A percentile compares a stretch with the other conserved stretches of the same genome.
Conservation (phyloP, 345 rosid species). For the Linum usitatissimum region DNA sequence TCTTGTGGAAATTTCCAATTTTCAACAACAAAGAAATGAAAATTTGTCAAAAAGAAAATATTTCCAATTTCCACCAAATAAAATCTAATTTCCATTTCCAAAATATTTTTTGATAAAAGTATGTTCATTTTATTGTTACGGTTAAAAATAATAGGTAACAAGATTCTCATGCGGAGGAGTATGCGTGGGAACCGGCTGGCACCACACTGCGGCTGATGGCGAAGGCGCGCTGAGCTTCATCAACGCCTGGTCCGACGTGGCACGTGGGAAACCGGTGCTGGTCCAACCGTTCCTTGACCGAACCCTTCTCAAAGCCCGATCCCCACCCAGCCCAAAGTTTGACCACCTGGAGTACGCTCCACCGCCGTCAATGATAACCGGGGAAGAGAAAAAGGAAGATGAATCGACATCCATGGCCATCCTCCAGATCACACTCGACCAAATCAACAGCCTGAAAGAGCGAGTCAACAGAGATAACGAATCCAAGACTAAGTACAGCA, state of each 20-base stretch:
- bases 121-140: too few species aligned
- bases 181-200: slow-evolving; percentile 14
- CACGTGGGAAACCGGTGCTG: slow-evolving; percentile 14
- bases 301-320: slow-evolving; percentile 4
- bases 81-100: too few species aligned
- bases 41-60: neutral
- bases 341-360: slow-evolving; percentile 20
- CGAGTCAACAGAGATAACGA: neutral
- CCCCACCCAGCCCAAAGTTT: slow-evolving; percentile 13
- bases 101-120: too few species aligned
- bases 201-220: slow-evolving; percentile 23
- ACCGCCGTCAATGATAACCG: slow-evolving; percentile 10
- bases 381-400: neutral
- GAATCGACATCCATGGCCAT: neutral
- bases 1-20: too few species aligned
- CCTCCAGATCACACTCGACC: slow-evolving; percentile 13
- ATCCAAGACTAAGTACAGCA: slow-evolving; percentile 5
- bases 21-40: too few species aligned
- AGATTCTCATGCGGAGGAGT: slow-evolving; percentile 25
- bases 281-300: slow-evolving; percentile 13
- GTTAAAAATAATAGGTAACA: slow-evolving; percentile 14
- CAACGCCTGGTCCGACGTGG: slow-evolving; percentile 20
- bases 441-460: slow-evolving; percentile 15
- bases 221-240: slow-evolving; percentile 8
- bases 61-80: neutral